phyloP scores from a whole-genome alignment of 176 grass and related monocot species.

The Sorghum bicolor region DNA sequence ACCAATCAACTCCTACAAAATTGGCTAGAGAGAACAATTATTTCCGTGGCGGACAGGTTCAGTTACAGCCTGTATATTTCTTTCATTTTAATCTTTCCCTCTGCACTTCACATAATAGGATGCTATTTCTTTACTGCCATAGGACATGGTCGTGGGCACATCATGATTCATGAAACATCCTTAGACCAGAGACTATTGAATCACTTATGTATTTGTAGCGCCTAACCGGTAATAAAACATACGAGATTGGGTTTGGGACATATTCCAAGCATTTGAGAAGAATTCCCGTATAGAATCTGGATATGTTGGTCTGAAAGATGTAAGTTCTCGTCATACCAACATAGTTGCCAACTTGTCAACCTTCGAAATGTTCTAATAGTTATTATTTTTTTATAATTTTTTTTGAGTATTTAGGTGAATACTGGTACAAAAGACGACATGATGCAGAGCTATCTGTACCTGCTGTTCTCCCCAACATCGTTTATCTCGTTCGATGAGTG shows the following conservation, averaged over 20 bases:
- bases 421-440: constrained; percentile 83
- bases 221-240: constrained; percentile 89
- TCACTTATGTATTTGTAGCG: constrained; percentile 94
- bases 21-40: too few relatives aligned
- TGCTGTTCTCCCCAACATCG: constrained; percentile 79
- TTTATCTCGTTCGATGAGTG: too few relatives aligned
- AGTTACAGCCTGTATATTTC: too few relatives aligned
- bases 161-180: constrained; percentile 62
- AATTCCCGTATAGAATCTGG: constrained; percentile 85
- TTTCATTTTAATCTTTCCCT: too few relatives aligned
- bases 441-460: constrained; percentile 98
- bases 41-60: too few relatives aligned
- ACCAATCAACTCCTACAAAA: too few relatives aligned
- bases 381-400: too few relatives aligned
- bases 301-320: constrained; percentile 89
- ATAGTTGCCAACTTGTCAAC: too few relatives aligned
- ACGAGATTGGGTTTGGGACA: constrained; percentile 99
- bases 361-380: too few relatives aligned
- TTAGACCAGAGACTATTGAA: constrained; percentile 58
- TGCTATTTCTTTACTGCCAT: neutral
- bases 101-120: too few relatives aligned
- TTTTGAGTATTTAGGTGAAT: constrained; percentile 51
- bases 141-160: constrained; percentile 96
- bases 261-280: constrained; percentile 98
- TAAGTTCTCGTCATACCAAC: constrained; percentile 39